A percentile compares a stretch with the other conserved stretches of the same genome.
phyloP scores from a whole-genome alignment of 2,329 filamentous ascomycete species.

The Sordariomycetes sp. region DNA sequence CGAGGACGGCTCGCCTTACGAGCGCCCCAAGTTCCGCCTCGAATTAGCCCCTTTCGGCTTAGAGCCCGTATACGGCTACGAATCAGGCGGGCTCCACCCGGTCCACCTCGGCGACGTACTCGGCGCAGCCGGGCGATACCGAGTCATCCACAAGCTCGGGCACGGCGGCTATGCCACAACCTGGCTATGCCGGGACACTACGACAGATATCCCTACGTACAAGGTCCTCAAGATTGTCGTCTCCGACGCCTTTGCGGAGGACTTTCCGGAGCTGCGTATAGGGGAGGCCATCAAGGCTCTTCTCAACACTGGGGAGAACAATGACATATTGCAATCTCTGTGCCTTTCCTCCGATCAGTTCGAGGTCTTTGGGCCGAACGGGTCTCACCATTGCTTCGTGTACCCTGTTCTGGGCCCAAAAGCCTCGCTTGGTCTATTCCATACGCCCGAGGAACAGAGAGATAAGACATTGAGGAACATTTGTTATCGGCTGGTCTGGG shows the following conservation, averaged over 20 bases:
- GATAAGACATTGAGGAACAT: conserved; percentile 7
- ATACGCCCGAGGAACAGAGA: conserved; percentile 6
- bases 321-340: neutral
- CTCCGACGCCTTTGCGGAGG: neutral
- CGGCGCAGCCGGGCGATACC: conserved; percentile 22
- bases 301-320: neutral
- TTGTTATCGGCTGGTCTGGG: neutral
- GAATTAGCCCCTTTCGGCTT: neutral
- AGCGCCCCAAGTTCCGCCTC: neutral
- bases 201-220: conserved; percentile 11
- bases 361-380: conserved; percentile 13
- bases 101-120: conserved; percentile 26
- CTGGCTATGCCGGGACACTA: conserved; percentile 25
- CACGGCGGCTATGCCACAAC: conserved; percentile 31
- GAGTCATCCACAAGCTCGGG: conserved; percentile 31
- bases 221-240: conserved; percentile 7
- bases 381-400: conserved; percentile 14
- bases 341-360: conserved; percentile 14
- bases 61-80: conserved; percentile 17
- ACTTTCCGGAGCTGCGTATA: neutral
- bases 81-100: conserved; percentile 29
- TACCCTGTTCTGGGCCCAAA: conserved; percentile 17
- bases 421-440: conserved; percentile 8
- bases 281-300: neutral
- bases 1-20: neutral